These are phyloP conservation scores for Venturia nashicola DNA, from an alignment of 2,329 filamentous ascomycete genomes.

Conservation along the genomic window DNA sequence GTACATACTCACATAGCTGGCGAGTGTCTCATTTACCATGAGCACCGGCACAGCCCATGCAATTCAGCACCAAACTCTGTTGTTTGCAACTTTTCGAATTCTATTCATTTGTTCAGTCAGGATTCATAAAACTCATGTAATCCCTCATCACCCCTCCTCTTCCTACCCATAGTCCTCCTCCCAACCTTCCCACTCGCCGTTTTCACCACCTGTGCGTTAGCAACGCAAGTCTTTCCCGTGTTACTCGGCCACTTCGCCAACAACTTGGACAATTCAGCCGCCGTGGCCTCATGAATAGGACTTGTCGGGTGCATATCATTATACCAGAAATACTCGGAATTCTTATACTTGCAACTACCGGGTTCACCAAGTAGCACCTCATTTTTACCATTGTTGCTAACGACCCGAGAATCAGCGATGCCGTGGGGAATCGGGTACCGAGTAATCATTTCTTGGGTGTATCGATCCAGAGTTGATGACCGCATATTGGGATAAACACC, in stretches of 20 bases:
- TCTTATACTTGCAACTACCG: slow-evolving; percentile 26
- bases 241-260: neutral
- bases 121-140: neutral
- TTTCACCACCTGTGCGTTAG: neutral
- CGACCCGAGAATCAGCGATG: neutral
- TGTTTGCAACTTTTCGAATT: neutral
- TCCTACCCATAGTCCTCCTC: neutral
- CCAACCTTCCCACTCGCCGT: too few relatives aligned
- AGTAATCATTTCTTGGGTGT: neutral
- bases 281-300: slow-evolving; percentile 48
- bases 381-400: neutral
- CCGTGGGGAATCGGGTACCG: neutral
- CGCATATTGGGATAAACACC: slow-evolving; percentile 29
- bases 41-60: neutral
- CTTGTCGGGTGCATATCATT: slow-evolving; percentile 53
- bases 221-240: neutral
- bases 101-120: neutral
- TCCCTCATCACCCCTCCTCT: neutral
- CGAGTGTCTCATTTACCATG: neutral
- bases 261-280: slow-evolving; percentile 31
- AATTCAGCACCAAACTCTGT: neutral
- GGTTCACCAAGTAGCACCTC: neutral
- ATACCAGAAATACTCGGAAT: slow-evolving; percentile 54
- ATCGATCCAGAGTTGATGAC: neutral
- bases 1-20: neutral